Conservation (phyloP, 2,329 filamentous ascomycete genomes). For the Diaporthe ampelina region DNA sequence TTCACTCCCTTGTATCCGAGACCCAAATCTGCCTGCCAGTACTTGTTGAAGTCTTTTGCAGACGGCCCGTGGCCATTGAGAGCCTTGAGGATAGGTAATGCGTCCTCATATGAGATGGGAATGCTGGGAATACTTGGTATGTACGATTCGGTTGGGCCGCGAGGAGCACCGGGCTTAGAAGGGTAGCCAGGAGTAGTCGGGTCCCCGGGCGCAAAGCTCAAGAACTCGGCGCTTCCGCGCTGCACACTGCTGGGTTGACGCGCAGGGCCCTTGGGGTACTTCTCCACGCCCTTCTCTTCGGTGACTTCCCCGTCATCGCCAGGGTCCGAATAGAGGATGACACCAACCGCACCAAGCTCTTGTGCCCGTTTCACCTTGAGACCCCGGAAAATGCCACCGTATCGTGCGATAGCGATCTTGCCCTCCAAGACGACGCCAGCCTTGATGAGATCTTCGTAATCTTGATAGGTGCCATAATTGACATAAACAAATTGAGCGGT, state of each 20-base stretch:
- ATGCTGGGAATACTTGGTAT: conserved; percentile 85
- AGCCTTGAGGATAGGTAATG: conserved; percentile 80
- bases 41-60: conserved; percentile 73
- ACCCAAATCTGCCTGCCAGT: conserved; percentile 69
- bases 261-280: conserved; percentile 82
- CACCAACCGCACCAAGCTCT: conserved; percentile 80
- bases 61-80: conserved; percentile 82
- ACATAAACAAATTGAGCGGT: conserved; percentile 82
- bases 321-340: conserved; percentile 80
- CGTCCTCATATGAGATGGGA: conserved; percentile 84
- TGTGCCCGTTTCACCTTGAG: conserved; percentile 88
- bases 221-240: conserved; percentile 80
- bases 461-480: conserved; percentile 81
- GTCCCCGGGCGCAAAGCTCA: conserved; percentile 73
- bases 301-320: conserved; percentile 82
- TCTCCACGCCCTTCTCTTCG: conserved; percentile 78
- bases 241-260: conserved; percentile 84
- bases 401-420: conserved; percentile 84
- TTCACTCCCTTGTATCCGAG: conserved; percentile 58
- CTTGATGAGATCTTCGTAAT: conserved; percentile 79
- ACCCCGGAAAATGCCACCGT: conserved; percentile 83
- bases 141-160: conserved; percentile 71
- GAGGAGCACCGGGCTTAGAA: conserved; percentile 78
- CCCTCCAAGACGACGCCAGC: conserved; percentile 79
- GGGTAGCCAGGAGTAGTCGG: conserved; percentile 88